phyloP scores from a whole-genome alignment of 2,329 filamentous ascomycete species.

The Ascochyta lentis region DNA sequence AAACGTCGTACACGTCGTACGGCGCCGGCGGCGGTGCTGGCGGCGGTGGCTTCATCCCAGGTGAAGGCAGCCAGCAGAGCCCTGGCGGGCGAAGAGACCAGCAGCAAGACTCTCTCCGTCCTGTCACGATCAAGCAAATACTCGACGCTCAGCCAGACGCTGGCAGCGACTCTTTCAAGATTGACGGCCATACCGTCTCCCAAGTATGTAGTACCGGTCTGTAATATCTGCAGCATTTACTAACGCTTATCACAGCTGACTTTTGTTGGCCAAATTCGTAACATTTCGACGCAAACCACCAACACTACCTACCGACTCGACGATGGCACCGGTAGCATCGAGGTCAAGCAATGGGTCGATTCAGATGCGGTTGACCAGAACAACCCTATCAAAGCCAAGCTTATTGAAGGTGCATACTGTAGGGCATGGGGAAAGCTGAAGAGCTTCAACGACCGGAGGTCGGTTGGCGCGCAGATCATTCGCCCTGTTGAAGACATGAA shows the following conservation, averaged over 20 bases:
- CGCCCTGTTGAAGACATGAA: conserved; percentile 84
- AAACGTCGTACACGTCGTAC: conserved; percentile 62
- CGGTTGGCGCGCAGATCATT: conserved; percentile 81
- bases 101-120: conserved; percentile 84
- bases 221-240: not conserved
- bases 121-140: conserved; percentile 95
- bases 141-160: conserved; percentile 70
- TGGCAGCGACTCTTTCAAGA: conserved; percentile 74
- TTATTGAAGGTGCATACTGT: conserved; percentile 78
- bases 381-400: conserved; percentile 58
- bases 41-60: conserved; percentile 67
- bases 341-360: conserved; percentile 89
- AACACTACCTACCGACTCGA: conserved; percentile 93
- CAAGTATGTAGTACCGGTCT: conserved; percentile 50
- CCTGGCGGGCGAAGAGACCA: conserved; percentile 58
- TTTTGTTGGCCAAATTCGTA: conserved; percentile 89
- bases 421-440: conserved; percentile 86
- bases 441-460: conserved; percentile 81
- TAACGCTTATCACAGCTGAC: conserved; percentile 66
- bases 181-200: conserved; percentile 77
- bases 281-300: conserved; percentile 83
- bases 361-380: conserved; percentile 58
- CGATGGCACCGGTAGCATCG: conserved; percentile 90
- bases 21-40: conserved; percentile 61
- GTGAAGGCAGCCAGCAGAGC: conserved; percentile 55